Evolutionary conservation across 2,329 filamentous ascomycete species (phyloP).

Genomic region (Penicillium frequentans): DNA sequence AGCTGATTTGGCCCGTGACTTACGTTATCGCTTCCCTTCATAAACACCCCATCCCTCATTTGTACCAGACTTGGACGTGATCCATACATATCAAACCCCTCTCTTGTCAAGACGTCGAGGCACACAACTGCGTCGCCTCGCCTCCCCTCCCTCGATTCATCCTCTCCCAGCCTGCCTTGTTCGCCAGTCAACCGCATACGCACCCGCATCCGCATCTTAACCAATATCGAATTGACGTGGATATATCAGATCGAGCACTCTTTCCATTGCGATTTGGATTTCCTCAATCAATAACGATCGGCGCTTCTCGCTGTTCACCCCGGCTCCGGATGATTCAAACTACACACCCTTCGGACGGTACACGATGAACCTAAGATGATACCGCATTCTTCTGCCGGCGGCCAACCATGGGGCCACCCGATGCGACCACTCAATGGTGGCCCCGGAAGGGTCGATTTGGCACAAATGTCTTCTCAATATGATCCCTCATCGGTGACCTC

Average conservation of each 20-base stretch:
- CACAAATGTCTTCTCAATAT: constrained; percentile 22
- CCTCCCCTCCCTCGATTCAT: neutral
- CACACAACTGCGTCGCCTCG: neutral
- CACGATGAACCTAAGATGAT: constrained; percentile 44
- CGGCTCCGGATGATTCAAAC: constrained; percentile 24
- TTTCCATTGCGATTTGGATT: neutral
- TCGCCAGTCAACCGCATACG: neutral
- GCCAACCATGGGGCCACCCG: constrained; percentile 40
- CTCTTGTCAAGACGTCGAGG: neutral
- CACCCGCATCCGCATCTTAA: neutral
- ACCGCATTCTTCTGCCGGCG: constrained; percentile 41
- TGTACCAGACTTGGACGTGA: neutral
- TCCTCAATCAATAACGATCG: neutral
- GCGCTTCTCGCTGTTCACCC: neutral
- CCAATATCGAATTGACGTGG: neutral
- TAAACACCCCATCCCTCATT: constrained; percentile 8
- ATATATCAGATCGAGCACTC: neutral
- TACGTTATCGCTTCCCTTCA: constrained; percentile 15
- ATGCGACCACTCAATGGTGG: constrained; percentile 33
- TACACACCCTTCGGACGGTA: constrained; percentile 22
- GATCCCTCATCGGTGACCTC: constrained; percentile 27
- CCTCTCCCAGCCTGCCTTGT: neutral
- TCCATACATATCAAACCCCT: neutral
- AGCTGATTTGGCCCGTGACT: constrained; percentile 12
- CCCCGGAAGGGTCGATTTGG: constrained; percentile 27